Base-by-base conservation (phyloP, 257 asterid genomes). In the Nicotiana knightiana region DNA sequence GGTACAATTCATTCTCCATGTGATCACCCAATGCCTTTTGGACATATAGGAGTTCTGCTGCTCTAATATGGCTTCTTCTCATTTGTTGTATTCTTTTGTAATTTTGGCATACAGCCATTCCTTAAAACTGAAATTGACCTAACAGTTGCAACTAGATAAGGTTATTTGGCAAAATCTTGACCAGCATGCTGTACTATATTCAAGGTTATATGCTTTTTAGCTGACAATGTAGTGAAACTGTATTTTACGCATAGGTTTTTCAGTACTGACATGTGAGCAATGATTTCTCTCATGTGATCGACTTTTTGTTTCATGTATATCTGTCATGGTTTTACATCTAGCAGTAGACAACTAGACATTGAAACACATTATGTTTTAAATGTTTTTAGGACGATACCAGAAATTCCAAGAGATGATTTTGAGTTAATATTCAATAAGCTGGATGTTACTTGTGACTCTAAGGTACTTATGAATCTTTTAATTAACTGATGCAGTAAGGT, bases 361-460 rank as follows among this genome's bases (percentile, higher is more conserved):
- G 84, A 81, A 80, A 46, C 83, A 46, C 81, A 58, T 43, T 65
- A 67, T 81, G 5, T 75, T 78, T 79, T 18, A 68, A 64, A 82
- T 76, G 33, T 76, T 58, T 77, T 46, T 59, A 95, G 99, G 94
- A 89, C 98, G 62, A 83, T 95, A 89, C 99, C 99, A 82, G 89
- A 90, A 71, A 92, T 90, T 87, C 93, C 99, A 33, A 87, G 88
- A 77, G 98, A 91, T 68, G 99, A 95, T 90, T 95, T 91, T 87
- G 99, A 92, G 81, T 83, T 87, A 86, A 93, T 95, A 83, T 95
- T 95, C 79, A 83, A 89, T 39, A 98, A 91, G 89, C 87, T 95
- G 92, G 99, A 95, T 86, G 99, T 92, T 88, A 92, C 89, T 77
- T 92, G 80, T 81, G 99, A 95, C 63, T 87, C 93, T 89, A 88